Evolutionary conservation across 805 yeast species (phyloP), one percentile per base, ranked within the genome.

Genomic region (Wickerhamiella alocasiicola): DNA sequence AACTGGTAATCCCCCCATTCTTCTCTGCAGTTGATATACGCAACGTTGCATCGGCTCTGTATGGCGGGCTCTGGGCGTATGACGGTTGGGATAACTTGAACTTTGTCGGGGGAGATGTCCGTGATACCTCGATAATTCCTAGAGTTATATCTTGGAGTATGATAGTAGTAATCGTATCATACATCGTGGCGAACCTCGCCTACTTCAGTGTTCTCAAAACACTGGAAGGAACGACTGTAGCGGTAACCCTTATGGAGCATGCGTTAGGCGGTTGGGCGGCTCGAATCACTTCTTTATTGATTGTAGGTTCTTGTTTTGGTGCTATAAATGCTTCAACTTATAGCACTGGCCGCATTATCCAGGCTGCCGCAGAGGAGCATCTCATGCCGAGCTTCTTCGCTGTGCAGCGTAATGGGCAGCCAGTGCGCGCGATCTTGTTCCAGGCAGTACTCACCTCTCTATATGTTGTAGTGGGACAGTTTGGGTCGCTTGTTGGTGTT

Each of bases 121-220:
- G 52, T 24, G 50, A 63, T 38, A 31, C 46, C 13, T 41, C 60
- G 13, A 66, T 62, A 33, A 44, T 64, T 18, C 67, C 68, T 0
- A 49, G 56, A 6, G 63, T 62, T 13, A 57, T 64, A n/a, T 59
- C 55, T 35, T 48, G 54, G 9, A 60, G 67, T 15, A 63, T 64
- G 67, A 64, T 66, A 1, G 42, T 53, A 1, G 68, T 64, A 7
- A 59, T 61, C 17, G 13, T 49, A 6, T 54, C 58, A 19, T 64
- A 64, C 46, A 23, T 61, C 16, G 42, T 55, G 15, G 61, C 63
- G 12, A 64, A 63, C 42, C 18, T 55, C 12, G 56, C 64, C 5
- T 64, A 64, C 48, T 63, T 75, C 55, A 85, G 84, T 3, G 88
- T 83, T 36, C 82, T 85, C 30, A 81, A 87, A 43, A 68, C 70